These are phyloP conservation scores for Auriscalpium vulgare DNA, from an alignment of 768 basidiomycete species.

Conservation along the genomic window DNA sequence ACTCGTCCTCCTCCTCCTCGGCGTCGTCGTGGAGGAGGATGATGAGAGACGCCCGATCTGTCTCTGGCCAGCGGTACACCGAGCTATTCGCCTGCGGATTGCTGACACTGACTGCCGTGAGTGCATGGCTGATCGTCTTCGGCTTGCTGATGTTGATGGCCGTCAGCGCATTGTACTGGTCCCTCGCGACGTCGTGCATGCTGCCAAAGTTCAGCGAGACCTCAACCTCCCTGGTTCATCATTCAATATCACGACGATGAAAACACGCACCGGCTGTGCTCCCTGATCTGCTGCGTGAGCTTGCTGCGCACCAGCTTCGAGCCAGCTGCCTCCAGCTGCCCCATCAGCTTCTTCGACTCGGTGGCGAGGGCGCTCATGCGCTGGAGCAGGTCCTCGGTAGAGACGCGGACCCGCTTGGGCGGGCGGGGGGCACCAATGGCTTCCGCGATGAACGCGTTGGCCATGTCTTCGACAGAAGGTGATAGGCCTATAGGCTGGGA, in stretches of 20 bases:
- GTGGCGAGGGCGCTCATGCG: not conserved
- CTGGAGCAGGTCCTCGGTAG: not conserved
- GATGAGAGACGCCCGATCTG: constrained; percentile 19
- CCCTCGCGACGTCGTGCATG: too few relatives aligned
- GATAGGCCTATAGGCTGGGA: not conserved
- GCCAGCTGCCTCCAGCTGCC: not conserved
- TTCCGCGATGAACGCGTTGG: not conserved
- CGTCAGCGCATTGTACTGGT: too few relatives aligned
- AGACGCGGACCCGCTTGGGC: not conserved
- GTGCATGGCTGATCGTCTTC: too few relatives aligned
- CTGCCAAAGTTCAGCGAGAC: not conserved
- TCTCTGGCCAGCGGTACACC: too few relatives aligned
- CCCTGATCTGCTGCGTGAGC: not conserved
- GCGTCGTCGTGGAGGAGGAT: constrained; percentile 37
- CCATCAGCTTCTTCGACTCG: not conserved
- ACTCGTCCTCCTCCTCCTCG: constrained; percentile 24
- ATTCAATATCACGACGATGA: not conserved
- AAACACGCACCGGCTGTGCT: not conserved
- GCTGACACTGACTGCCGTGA: too few relatives aligned
- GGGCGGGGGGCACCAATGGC: not conserved
- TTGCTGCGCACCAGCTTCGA: not conserved
- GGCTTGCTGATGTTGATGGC: too few relatives aligned
- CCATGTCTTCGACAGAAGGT: not conserved
- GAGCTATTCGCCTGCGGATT: too few relatives aligned
- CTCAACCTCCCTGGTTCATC: not conserved